Evolutionary conservation across 1,284 basidiomycete genomes (phyloP), one percentile per base, ranked within the genome.

Genomic region (Boletellus deceptivus): DNA sequence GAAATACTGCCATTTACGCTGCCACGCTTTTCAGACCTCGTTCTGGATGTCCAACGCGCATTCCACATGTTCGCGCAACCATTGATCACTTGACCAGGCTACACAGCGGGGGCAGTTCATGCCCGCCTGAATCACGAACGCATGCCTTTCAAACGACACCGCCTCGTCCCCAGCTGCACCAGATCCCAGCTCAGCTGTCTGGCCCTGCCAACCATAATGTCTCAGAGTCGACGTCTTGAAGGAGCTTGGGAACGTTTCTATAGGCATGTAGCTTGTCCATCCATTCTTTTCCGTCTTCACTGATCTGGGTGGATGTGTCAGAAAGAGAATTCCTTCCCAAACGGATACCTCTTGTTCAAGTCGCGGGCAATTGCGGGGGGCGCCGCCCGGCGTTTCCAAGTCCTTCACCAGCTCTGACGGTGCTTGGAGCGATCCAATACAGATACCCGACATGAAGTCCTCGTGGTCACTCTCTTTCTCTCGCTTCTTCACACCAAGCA

Each of bases 401-500:
- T 48, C 42, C 52, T 53, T 54, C 61, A 62, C 50, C 47, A 55
- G 51, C 55, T 54, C 56, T 43, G 53, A 62, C 55, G 22, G 55
- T 55, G 54, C 55, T 64, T 70, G 64, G 65, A 67, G 64, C 62
- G 65, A 70, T 70, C 60, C 53, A 59, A 56, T 54, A 50, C 66
- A 70, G 68, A 70, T 67, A 67, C 62, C 65, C 67, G 67, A 69
- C 63, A 67, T 67, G 69, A 67, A 66, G 42, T 57, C 64, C 65
- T 66, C 65, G 65, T 70, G 64, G 61, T 39, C 51, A 39, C 53
- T 70, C 48, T 62, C 59, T 62, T 50, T 55, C 55, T 66, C 55
- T 70, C 62, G 58, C 62, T 67, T 69, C 65, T 68, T 61, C 55
- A 50, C 65, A 59, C 66, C 59, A 57, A 69, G 59, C 67, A 52